phyloP scores from a whole-genome alignment of 1,139 yeast species.

The Nakaseomyces kungkrabaensis region DNA sequence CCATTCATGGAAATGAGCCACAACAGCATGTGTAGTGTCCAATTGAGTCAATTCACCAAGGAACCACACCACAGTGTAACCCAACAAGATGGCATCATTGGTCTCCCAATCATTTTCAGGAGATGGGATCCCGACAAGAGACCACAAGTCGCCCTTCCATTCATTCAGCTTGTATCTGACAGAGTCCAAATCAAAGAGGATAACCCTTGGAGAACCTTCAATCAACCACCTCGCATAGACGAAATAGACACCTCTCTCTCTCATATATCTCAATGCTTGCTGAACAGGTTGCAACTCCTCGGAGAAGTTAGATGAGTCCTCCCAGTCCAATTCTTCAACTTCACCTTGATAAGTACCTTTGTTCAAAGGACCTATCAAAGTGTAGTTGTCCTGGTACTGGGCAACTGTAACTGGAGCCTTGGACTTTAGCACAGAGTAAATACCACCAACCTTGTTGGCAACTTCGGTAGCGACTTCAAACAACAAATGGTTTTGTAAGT shows the following conservation, averaged over 20 bases:
- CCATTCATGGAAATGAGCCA: slow-evolving; percentile 96
- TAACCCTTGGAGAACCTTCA: slow-evolving; percentile 94
- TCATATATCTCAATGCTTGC: slow-evolving; percentile 42
- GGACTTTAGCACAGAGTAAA: slow-evolving; percentile 87
- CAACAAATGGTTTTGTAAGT: slow-evolving; percentile 67
- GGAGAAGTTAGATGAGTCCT: slow-evolving; percentile 48
- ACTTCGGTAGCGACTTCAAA: slow-evolving; percentile 96
- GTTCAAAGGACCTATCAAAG: slow-evolving; percentile 78
- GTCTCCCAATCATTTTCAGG: slow-evolving; percentile 83
- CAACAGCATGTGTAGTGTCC: slow-evolving; percentile 77
- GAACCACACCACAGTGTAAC: slow-evolving; percentile 93
- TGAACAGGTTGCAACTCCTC: slow-evolving; percentile 19
- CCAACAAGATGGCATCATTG: slow-evolving; percentile 82
- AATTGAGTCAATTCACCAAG: slow-evolving; percentile 83
- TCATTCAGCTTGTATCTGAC: slow-evolving; percentile 62
- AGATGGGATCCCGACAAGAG: slow-evolving; percentile 81
- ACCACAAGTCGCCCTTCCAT: slow-evolving; percentile 93
- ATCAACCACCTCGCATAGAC: slow-evolving; percentile 92
- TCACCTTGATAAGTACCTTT: slow-evolving; percentile 75
- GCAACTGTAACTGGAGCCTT: slow-evolving; percentile 94
- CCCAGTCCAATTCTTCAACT: slow-evolving; percentile 68
- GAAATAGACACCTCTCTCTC: slow-evolving; percentile 71
- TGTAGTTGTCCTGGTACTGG: slow-evolving; percentile 80
- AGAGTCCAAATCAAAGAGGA: slow-evolving; percentile 73
- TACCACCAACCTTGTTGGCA: slow-evolving; percentile 94